Percentiles rank a stretch among this genome's conserved stretches.
Evolutionary conservation across 1,284 basidiomycete species (phyloP).

Genomic region (Somion occarium): DNA sequence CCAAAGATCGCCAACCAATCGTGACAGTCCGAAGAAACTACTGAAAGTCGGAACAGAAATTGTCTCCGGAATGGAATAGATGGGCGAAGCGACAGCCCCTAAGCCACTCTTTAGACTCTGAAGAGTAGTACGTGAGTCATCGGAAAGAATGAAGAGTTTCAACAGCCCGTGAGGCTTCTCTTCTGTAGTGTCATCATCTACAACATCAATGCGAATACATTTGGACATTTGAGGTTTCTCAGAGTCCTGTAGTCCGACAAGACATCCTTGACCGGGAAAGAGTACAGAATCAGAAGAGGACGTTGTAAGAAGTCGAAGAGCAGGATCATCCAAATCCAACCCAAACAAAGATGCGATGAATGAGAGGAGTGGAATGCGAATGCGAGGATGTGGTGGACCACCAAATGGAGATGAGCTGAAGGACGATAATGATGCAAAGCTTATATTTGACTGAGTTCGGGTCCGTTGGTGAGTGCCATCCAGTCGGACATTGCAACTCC

Average conservation of each 20-base stretch:
- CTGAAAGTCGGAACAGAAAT: slow-evolving; percentile 6
- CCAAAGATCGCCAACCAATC: slow-evolving; percentile 11
- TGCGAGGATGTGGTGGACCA: slow-evolving; percentile 22
- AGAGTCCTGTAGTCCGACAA: not conserved
- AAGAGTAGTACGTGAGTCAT: not conserved
- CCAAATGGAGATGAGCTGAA: slow-evolving; percentile 5
- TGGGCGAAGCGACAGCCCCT: slow-evolving; percentile 5
- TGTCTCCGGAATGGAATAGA: not conserved
- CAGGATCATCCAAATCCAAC: slow-evolving; percentile 30
- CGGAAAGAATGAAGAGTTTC: slow-evolving; percentile 9
- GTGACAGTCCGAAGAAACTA: slow-evolving; percentile 8
- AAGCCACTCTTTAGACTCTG: slow-evolving; percentile 10
- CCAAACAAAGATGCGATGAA: slow-evolving; percentile 29
- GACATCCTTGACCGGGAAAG: slow-evolving; percentile 26
- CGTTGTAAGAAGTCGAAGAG: slow-evolving; percentile 27
- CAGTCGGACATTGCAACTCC: slow-evolving; percentile 1
- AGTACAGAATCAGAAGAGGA: slow-evolving; percentile 25
- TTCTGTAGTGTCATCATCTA: not conserved
- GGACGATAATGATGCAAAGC: slow-evolving; percentile 8
- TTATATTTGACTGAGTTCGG: slow-evolving; percentile 17
- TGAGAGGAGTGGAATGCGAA: slow-evolving; percentile 29
- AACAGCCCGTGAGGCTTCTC: slow-evolving; percentile 8
- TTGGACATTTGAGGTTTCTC: not conserved
- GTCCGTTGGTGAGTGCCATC: not conserved
- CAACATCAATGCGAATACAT: not conserved